Base-by-base conservation (phyloP, 1,139 yeast species). In the Protomyces gravidus region DNA sequence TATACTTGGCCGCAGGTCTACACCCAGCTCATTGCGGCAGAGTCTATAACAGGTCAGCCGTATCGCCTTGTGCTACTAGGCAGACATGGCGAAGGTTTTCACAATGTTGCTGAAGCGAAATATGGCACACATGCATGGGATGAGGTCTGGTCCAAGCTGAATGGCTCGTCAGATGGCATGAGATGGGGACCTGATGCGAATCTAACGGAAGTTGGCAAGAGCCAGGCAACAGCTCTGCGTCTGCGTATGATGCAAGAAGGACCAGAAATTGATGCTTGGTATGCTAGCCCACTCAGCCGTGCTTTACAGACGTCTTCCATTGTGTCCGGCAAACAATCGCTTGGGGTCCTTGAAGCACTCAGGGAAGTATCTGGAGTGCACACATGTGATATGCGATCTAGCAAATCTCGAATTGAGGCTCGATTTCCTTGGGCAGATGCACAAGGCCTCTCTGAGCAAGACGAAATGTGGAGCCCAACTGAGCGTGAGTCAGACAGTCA, bases 51-150 rank as follows among this genome's bases (percentile, higher is more conserved):
- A 4, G 39, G 23, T 2, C 11, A 17, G 11, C 47, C 48, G 7
- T 39, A 33, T 19, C 36, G 58, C 6, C 42, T 57, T n/a, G 48
- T 60, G 76, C 9, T 48, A 19, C 15, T 49, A 1, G 45, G 59
- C 11, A 39, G 95, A 62, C 94, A 86, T 67, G 94, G 94, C 5
- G 86, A 86, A 70, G 94, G 94, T 0, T 81, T 75, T 71, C 92
- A 86, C 68, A 86, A 86, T 65, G 73, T 78, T 23, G 87, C 84
- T 1, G 79, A 80, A 50, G 73, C 73, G 27, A 78, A 78, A 63
- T 84, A 83, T 68, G 85, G 89, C 13, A 70, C 56, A 2, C 15
- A 17, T 11, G 55, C 33, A 15, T 61, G 61, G 63, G 46, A 61
- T 36, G 50, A 68, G 0, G 78, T 82, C 63, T 85, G 86, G 85